phyloP scores from a whole-genome alignment of 345 rosid genomes.

The Bruguiera sexangula region DNA sequence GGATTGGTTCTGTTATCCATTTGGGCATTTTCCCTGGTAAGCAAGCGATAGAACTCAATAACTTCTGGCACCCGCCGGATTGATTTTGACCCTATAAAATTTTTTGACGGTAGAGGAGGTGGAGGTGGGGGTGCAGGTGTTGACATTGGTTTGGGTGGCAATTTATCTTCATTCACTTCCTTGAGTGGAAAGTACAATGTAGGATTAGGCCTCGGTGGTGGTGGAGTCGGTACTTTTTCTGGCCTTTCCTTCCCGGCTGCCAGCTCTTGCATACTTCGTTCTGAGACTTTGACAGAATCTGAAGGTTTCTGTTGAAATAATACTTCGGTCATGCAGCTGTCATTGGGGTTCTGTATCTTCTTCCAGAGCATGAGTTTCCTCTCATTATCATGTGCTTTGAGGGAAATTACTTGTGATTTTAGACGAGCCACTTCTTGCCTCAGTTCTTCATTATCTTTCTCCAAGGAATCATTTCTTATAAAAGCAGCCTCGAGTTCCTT shows the following conservation, averaged over 20 bases:
- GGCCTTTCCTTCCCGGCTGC: conserved; percentile 26
- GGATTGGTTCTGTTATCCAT: conserved; percentile 43
- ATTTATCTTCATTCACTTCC: conserved; percentile 24
- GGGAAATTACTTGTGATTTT: conserved; percentile 59
- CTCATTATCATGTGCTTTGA: conserved; percentile 81
- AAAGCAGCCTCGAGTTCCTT: conserved; percentile 63
- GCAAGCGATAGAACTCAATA: conserved; percentile 72
- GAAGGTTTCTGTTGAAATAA: conserved; percentile 40
- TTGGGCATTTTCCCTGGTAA: conserved; percentile 62
- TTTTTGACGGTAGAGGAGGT: conserved; percentile 67
- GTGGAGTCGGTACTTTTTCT: conserved; percentile 33
- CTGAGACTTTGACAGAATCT: conserved; percentile 36
- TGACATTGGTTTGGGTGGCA: conserved; percentile 6
- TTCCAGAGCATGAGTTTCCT: conserved; percentile 84
- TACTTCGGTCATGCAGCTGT: conserved; percentile 30
- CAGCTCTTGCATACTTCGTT: conserved; percentile 26
- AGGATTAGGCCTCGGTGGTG: conserved; percentile 28
- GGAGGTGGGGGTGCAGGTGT: conserved; percentile 58
- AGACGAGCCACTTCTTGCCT: conserved; percentile 63
- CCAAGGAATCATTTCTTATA: conserved; percentile 49
- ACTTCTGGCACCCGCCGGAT: conserved; percentile 82
- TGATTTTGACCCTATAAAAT: conserved; percentile 42
- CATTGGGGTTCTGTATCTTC: conserved; percentile 66
- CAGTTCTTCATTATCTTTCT: conserved; percentile 74
- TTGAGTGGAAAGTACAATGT: conserved; percentile 9